Percentiles rank a stretch among this genome's conserved stretches.
Conservation (phyloP, 2,329 filamentous ascomycete species). For the Xylariaceae sp. region DNA sequence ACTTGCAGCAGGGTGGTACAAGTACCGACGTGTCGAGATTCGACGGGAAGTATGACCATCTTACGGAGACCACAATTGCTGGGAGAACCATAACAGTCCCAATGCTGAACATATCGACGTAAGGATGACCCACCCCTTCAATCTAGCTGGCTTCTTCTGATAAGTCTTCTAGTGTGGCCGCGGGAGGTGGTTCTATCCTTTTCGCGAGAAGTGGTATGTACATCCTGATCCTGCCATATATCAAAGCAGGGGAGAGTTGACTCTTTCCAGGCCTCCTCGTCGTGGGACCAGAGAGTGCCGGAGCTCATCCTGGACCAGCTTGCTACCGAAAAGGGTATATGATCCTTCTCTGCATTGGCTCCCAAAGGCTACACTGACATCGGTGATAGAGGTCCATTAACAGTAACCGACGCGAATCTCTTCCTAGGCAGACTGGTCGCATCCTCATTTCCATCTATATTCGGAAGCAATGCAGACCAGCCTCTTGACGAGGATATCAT, state of each 20-base stretch:
- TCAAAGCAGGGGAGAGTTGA: not conserved
- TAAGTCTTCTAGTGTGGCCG: no score
- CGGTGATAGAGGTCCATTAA: constrained; percentile 54
- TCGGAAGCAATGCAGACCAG: constrained; percentile 60
- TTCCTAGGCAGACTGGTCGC: constrained; percentile 53
- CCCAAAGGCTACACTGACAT: not conserved
- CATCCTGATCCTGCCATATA: not conserved
- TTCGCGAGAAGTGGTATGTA: constrained; percentile 63
- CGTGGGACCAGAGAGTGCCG: constrained; percentile 67
- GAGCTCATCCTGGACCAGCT: constrained; percentile 63
- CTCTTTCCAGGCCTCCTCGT: constrained; percentile 49
- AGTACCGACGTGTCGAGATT: constrained; percentile 69
- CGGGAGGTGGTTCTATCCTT: constrained; percentile 63
- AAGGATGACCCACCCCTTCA: no score
- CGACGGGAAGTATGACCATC: constrained; percentile 35
- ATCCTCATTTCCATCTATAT: constrained; percentile 66
- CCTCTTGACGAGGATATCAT: constrained; percentile 34
- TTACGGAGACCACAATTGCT: constrained; percentile 32
- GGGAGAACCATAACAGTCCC: constrained; percentile 73
- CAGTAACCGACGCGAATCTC: constrained; percentile 66
- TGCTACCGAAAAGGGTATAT: constrained; percentile 65
- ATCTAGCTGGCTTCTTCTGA: no score
- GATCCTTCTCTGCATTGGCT: not conserved
- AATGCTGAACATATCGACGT: constrained; percentile 78
- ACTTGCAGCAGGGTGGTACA: no score